Base-by-base conservation (phyloP, 371 early-diverging fungal species). In the Mortierella sp. region DNA sequence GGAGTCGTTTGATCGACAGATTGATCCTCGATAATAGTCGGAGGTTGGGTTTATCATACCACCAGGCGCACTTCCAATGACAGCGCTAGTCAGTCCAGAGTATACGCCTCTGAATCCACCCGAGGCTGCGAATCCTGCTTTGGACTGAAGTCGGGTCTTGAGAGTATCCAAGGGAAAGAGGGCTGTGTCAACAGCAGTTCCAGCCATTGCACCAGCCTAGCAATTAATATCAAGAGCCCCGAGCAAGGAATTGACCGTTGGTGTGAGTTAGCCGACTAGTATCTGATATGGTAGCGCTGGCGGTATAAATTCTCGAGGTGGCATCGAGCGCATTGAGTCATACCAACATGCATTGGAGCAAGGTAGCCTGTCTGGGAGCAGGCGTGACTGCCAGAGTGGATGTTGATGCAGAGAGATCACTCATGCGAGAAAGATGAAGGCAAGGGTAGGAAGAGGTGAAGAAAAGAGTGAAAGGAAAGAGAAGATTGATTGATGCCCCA, bases 91-190 rank as follows among this genome's bases (percentile, higher is more conserved):
- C 32, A 98, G 85, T 5, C 98, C 98, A 39, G 93, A 90, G 80
- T 97, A 98, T 58, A 98, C 90, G 28, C 97, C 96, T 61, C 90
- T 88, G 87, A 97, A 96, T 24, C 97, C 98, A 55, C 98, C 98
- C 28, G 96, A 91, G 11, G 92, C 93, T 28, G 88, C 80, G 72
- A 98, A 98, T 28, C 98, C 98, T 43, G 88, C 89, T 73, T 90
- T 89, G 16, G 97, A 93, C 86, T 98, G 98, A 78, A 95, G 85
- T 45, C 95, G 86, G 10, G 97, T 97, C 86, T 98, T 97, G 78
- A 98, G 91, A 22, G 98, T 98, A 85, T 98, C 97, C 55, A 98
- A 86, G 10, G 98, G 98, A 68, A 93, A 98, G 49, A 97, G 84
- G 11, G 89, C 90, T 22, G 95, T 93, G 81, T 98, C 98, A 20